Conservation (phyloP, 202 grass and related monocot species). For the Sporobolus alterniflorus region DNA sequence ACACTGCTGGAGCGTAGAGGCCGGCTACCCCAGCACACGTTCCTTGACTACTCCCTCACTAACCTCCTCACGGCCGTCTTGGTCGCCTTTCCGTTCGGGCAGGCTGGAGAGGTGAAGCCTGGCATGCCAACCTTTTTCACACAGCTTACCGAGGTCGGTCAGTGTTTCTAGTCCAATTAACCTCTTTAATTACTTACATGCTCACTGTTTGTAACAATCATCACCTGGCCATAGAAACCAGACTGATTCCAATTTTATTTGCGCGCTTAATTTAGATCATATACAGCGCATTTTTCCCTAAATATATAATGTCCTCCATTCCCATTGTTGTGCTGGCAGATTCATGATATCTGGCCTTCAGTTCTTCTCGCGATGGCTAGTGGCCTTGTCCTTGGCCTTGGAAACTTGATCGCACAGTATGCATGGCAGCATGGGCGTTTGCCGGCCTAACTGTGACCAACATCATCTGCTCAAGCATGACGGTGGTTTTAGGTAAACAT, state of each 20-base stretch:
- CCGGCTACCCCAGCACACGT: slow-evolving; percentile 91
- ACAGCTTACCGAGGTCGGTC: slow-evolving; percentile 76
- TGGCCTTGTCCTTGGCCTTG: slow-evolving; percentile 81
- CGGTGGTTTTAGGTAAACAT: slow-evolving; percentile 90
- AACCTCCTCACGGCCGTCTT: slow-evolving; percentile 83
- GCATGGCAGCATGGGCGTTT: slow-evolving; percentile 92
- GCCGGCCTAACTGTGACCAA: slow-evolving; percentile 91
- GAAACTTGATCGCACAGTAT: slow-evolving; percentile 92
- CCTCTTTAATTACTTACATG: no score
- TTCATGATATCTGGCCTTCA: slow-evolving; percentile 75
- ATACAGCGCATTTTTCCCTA: no score
- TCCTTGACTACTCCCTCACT: slow-evolving; percentile 87
- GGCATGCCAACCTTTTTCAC: slow-evolving; percentile 82
- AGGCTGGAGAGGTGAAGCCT: slow-evolving; percentile 64
- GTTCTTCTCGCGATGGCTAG: slow-evolving; percentile 87
- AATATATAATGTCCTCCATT: no score
- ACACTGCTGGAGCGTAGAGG: slow-evolving; percentile 84
- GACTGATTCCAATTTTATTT: no score
- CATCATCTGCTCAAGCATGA: slow-evolving; percentile 88
- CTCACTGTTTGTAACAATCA: no score
- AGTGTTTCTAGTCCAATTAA: no score
- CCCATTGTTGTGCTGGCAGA: not conserved
- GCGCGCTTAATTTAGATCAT: no score
- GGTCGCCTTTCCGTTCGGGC: slow-evolving; percentile 86
- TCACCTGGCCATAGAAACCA: no score